A percentile compares a stretch with the other conserved stretches of the same genome.
These are phyloP conservation scores for Aspergillus hancockii DNA, from an alignment of 495 filamentous ascomycete species.

Conservation along the genomic window DNA sequence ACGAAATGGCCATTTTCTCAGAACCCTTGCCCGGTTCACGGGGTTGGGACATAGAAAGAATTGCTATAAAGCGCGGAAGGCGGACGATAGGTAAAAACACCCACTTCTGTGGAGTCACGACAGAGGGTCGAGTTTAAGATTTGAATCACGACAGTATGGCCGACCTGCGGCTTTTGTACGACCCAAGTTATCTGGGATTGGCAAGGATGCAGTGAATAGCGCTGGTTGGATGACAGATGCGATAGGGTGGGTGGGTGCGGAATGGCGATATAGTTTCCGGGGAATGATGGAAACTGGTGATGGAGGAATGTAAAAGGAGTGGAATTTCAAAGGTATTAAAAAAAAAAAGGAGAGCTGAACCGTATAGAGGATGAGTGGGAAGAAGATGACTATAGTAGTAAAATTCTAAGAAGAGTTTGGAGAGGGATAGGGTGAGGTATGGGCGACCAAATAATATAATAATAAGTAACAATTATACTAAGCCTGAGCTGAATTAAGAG, in stretches of 20 bases:
- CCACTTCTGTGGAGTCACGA: conserved; percentile 9
- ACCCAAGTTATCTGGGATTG: conserved; percentile 3
- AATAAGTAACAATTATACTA: conserved; percentile 9
- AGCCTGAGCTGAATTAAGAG: conserved; percentile 21
- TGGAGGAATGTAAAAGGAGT: conserved; percentile 1
- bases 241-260: conserved; percentile 6
- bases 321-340: conserved; percentile 5
- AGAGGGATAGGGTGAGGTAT: conserved; percentile 15
- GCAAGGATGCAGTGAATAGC: background rate
- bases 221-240: background rate
- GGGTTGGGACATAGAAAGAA: conserved; percentile 43
- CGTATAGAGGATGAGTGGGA: conserved; percentile 6
- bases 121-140: background rate
- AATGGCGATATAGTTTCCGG: conserved; percentile 4
- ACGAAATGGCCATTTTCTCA: conserved; percentile 47
- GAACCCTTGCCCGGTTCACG: conserved; percentile 39
- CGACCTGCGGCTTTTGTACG: conserved; percentile 26
- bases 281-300: conserved; percentile 5
- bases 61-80: background rate
- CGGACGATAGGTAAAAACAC: background rate
- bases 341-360: conserved; percentile 12
- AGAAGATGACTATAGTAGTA: conserved; percentile 4
- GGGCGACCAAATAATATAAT: conserved; percentile 23
- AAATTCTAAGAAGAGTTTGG: conserved; percentile 3
- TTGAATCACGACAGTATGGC: conserved; percentile 14